These are phyloP conservation scores for Phaeomoniella chlamydospora DNA, from an alignment of 2,329 filamentous ascomycete genomes.

Conservation along the genomic window DNA sequence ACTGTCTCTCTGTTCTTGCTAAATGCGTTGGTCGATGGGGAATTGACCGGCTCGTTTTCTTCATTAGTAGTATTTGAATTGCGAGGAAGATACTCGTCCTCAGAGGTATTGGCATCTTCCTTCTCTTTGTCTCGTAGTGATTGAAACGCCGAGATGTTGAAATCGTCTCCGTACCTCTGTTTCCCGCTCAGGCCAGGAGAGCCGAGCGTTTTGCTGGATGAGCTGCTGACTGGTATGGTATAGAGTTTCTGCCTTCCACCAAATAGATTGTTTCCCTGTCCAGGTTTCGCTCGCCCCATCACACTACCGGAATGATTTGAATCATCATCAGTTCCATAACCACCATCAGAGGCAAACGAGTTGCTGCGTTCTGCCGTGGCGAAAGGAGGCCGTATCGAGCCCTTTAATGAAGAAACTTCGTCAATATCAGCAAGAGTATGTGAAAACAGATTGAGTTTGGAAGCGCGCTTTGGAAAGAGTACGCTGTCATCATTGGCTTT, in stretches of 20 bases:
- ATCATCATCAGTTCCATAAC: conserved; percentile 48
- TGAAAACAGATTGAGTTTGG: conserved; percentile 56
- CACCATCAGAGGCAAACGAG: conserved; percentile 49
- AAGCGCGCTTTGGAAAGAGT: conserved; percentile 66
- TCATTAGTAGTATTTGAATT: conserved; percentile 20
- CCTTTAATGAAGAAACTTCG: conserved; percentile 70
- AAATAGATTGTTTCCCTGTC: conserved; percentile 84
- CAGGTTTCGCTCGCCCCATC: conserved; percentile 71
- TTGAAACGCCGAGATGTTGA: conserved; percentile 71
- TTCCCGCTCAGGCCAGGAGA: conserved; percentile 41
- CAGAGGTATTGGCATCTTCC: conserved; percentile 30
- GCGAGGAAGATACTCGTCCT: conserved; percentile 22
- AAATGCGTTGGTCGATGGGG: conserved; percentile 42
- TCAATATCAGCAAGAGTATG: conserved; percentile 66
- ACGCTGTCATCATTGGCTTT: conserved; percentile 96
- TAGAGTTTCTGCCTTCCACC: conserved; percentile 94
- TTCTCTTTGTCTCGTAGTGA: conserved; percentile 45
- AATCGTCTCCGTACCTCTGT: conserved; percentile 73
- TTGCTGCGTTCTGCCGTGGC: conserved; percentile 43
- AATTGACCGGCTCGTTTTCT: conserved; percentile 25
- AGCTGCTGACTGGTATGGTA: conserved; percentile 50
- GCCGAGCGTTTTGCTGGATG: conserved; percentile 26
- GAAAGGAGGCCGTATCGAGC: conserved; percentile 44
- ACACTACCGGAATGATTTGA: conserved; percentile 42
- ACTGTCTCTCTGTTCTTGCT: conserved; percentile 65